Evolutionary conservation across 139 green algal species (phyloP).

Genomic region (Coelastrella sp.): DNA sequence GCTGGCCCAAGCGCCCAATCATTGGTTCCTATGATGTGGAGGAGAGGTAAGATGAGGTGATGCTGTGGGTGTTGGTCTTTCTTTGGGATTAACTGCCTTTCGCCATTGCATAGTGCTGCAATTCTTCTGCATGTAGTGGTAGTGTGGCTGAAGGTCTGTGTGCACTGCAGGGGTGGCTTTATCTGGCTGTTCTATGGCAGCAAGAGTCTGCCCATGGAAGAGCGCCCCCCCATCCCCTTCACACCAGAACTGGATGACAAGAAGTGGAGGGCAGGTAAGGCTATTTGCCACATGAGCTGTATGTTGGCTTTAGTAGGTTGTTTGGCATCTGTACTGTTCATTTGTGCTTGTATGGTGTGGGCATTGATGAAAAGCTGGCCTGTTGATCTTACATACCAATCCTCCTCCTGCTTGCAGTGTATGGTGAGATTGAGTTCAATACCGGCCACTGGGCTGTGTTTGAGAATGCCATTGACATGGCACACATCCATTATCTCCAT

Average conservation of each 20-base stretch:
- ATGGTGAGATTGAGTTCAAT: conserved; percentile 70
- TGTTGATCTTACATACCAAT: too few species aligned
- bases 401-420: conserved; percentile 25
- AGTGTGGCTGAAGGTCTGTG: neutral
- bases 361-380: neutral
- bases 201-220: conserved; percentile 68
- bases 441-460: conserved; percentile 78
- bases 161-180: conserved; percentile 71
- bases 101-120: too few species aligned
- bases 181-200: conserved; percentile 89
- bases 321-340: neutral
- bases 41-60: neutral
- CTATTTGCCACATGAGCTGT: neutral
- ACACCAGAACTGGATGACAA: conserved; percentile 81
- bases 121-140: neutral
- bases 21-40: conserved; percentile 72
- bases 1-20: conserved; percentile 73
- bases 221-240: conserved; percentile 80
- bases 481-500: conserved; percentile 93
- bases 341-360: neutral
- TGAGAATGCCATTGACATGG: conserved; percentile 92
- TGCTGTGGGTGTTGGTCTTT: neutral
- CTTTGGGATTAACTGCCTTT: too few species aligned
- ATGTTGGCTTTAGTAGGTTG: neutral
- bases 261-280: conserved; percentile 72